Evolutionary conservation across 2,329 filamentous ascomycete species (phyloP).

Genomic region (Ophiosphaerella korrae): DNA sequence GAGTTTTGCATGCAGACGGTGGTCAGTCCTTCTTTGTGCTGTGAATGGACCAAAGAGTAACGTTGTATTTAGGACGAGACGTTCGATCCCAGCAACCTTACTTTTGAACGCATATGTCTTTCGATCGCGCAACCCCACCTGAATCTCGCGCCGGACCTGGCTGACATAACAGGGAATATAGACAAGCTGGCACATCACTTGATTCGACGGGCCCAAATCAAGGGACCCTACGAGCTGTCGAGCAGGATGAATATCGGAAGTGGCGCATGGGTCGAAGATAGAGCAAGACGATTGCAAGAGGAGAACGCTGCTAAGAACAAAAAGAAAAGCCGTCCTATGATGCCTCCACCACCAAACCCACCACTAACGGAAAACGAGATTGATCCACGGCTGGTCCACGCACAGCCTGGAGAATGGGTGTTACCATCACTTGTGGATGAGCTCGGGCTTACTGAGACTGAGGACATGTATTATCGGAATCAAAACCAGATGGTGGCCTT

Average conservation of each 20-base stretch:
- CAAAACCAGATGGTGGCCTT: slow-evolving; percentile 1
- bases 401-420: slow-evolving; percentile 10
- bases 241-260: slow-evolving; percentile 9
- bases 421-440: not conserved
- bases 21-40: not conserved
- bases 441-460: not conserved
- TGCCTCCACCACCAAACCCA: not conserved
- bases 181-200: slow-evolving; percentile 13
- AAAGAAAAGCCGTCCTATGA: not conserved
- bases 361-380: slow-evolving; percentile 3
- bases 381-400: slow-evolving; percentile 17
- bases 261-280: slow-evolving; percentile 8
- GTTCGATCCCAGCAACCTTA: slow-evolving; percentile 12
- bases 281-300: not conserved
- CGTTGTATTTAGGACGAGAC: slow-evolving; percentile 1
- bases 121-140: slow-evolving; percentile 10
- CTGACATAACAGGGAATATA: slow-evolving; percentile 7
- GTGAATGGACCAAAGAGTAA: not conserved
- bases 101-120: slow-evolving; percentile 20
- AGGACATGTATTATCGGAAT: slow-evolving; percentile 12
- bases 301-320: not conserved
- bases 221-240: slow-evolving; percentile 17
- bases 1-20: slow-evolving; percentile 7
- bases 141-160: slow-evolving; percentile 6
- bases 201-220: slow-evolving; percentile 16